Conservation (phyloP, 2,329 filamentous ascomycete species). For the Diaporthe sp. region DNA sequence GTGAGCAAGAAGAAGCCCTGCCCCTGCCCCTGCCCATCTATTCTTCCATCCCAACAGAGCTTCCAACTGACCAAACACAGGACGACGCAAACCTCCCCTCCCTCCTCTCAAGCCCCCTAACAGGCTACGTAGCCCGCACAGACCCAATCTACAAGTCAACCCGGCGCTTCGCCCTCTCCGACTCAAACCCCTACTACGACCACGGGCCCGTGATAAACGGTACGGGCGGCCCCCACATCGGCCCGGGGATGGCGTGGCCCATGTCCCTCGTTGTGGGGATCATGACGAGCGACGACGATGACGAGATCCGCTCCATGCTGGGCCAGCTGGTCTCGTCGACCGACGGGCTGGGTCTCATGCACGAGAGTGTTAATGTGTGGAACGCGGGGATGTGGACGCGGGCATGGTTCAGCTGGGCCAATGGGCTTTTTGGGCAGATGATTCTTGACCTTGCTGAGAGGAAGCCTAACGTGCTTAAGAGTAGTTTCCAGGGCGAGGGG, state of each 20-base stretch:
- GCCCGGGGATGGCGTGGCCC: slow-evolving; percentile 74
- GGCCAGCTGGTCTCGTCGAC: slow-evolving; percentile 66
- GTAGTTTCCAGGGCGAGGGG: slow-evolving; percentile 50
- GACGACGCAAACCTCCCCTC: slow-evolving; percentile 70
- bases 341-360: slow-evolving; percentile 71
- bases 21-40: accelerated
- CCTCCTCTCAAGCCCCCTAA: slow-evolving; percentile 62
- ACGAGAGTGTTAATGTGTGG: slow-evolving; percentile 75
- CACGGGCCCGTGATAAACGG: slow-evolving; percentile 37
- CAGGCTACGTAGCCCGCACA: slow-evolving; percentile 60
- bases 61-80: neutral
- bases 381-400: slow-evolving; percentile 68
- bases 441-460: slow-evolving; percentile 79
- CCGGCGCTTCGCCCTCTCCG: slow-evolving; percentile 71
- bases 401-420: slow-evolving; percentile 79
- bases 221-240: slow-evolving; percentile 42
- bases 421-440: slow-evolving; percentile 87
- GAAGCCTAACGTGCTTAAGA: slow-evolving; percentile 72
- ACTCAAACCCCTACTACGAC: slow-evolving; percentile 70
- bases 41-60: neutral
- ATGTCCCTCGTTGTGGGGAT: slow-evolving; percentile 76
- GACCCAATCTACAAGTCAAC: slow-evolving; percentile 73
- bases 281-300: slow-evolving; percentile 72
- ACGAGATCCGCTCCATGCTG: slow-evolving; percentile 68
- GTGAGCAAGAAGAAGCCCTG: neutral